These are phyloP conservation scores for Cyberlindnera amylophila DNA, from an alignment of 805 yeast genomes.

Conservation along the genomic window DNA sequence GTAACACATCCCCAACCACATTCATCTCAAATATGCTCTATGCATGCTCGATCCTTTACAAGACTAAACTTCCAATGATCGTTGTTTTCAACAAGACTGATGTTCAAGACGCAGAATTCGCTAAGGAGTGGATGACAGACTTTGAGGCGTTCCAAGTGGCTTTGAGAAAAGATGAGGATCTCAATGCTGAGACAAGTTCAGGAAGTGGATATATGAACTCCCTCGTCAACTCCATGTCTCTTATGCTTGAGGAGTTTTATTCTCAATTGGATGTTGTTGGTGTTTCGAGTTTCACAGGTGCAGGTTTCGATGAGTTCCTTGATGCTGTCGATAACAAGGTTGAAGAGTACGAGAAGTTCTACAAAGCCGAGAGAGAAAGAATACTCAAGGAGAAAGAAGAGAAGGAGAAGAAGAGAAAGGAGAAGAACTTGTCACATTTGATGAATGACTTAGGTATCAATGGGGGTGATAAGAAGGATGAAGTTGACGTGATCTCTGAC, in stretches of 20 bases:
- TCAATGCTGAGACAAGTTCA: conserved; percentile 49
- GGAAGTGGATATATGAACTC: conserved; percentile 93
- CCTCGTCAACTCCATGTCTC: conserved; percentile 87
- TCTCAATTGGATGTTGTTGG: conserved; percentile 87
- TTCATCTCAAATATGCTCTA: conserved; percentile 98
- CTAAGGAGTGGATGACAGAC: conserved; percentile 96
- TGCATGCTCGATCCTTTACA: conserved; percentile 94
- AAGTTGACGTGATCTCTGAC: conserved; percentile 51
- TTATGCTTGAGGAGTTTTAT: conserved; percentile 94
- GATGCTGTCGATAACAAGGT: conserved; percentile 82
- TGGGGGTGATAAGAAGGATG: conserved; percentile 35
- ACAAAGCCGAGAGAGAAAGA: conserved; percentile 82
- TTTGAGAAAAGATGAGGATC: conserved; percentile 59
- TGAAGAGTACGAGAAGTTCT: conserved; percentile 79
- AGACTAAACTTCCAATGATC: conserved; percentile 95
- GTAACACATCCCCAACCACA: conserved; percentile 91
- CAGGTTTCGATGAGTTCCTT: conserved; percentile 88
- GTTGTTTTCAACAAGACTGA: conserved; percentile 95
- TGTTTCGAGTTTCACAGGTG: conserved; percentile 92
- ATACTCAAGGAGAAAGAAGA: conserved; percentile 72
- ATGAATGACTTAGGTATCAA: conserved; percentile 84
- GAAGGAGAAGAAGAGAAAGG: conserved; percentile 67
- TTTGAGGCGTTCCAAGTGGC: conserved; percentile 89
- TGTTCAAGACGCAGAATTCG: conserved; percentile 78
- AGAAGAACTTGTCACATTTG: conserved; percentile 62